Evolutionary conservation across 2,329 filamentous ascomycete genomes (phyloP).

Genomic region (Penicillium sp.): DNA sequence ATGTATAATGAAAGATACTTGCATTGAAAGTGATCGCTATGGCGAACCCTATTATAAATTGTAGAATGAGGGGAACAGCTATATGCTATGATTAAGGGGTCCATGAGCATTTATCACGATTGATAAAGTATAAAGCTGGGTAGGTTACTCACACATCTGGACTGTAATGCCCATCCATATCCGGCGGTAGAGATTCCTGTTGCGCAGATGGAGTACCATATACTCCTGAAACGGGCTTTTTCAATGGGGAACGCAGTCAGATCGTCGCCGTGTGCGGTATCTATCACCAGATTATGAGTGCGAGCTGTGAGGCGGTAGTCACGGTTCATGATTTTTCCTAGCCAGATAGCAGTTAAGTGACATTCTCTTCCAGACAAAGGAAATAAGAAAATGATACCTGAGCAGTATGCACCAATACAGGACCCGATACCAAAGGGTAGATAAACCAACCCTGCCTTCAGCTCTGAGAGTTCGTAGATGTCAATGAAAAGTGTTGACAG

Average conservation of each 20-base stretch:
- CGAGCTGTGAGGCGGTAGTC: background rate
- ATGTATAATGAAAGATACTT: background rate
- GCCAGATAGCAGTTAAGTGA: background rate
- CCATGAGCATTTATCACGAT: background rate
- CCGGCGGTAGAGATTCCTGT: background rate
- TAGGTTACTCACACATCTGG: background rate
- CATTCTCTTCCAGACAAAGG: background rate
- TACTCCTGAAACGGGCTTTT: background rate
- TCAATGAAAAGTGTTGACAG: background rate
- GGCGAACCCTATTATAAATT: background rate
- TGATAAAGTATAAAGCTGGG: background rate
- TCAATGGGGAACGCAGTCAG: background rate
- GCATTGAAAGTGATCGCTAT: constrained; percentile 1
- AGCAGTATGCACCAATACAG: background rate
- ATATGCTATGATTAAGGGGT: background rate
- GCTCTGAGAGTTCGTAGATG: background rate
- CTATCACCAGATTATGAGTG: background rate
- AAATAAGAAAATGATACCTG: background rate
- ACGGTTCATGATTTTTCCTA: background rate
- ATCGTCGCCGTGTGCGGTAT: background rate
- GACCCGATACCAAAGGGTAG: background rate
- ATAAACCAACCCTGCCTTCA: background rate
- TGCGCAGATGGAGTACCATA: background rate
- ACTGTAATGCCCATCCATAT: background rate
- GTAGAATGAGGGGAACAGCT: background rate